Base-by-base conservation (phyloP, 352 stramenopile genomes). In the Phytopythium aichiense region DNA sequence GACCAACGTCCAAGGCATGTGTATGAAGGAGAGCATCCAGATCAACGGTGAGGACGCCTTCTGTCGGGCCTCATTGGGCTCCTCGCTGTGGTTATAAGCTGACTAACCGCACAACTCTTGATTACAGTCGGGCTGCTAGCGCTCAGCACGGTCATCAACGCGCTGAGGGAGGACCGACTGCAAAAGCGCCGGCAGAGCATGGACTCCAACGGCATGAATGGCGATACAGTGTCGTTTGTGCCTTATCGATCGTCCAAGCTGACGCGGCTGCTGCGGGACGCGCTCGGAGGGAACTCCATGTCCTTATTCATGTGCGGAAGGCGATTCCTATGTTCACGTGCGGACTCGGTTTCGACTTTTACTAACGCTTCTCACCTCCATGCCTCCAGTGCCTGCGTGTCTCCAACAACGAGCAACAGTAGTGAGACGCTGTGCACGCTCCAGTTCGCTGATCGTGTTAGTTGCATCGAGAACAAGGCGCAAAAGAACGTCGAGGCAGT, bases 21-120 rank as follows among this genome's bases (percentile, higher is more conserved):
- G 85, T 2, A 96, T 96, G 87, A 96, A 94, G 65, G 87, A 96
- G 63, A 87, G 87, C 2, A 96, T 96, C 53, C 85, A 95, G 66
- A 95, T 94, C 56, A 95, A 95, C 25, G 55, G 55, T 60, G 16
- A 12, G 54, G 5, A 20, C 15, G 22, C 35, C 25, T 28, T 0
- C 42, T 25, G 2, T 20, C 12, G 40, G 7, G 6, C 6, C 12
- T 45, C 11, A 1, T 22, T 13, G n/a, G 13, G 1, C 25, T 28
- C 30, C 15, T 20, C 75, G 73, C 23, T 72, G 73, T 61, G 73
- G 76, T 37, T 57, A 60, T 16, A 79, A 69, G 30, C 68, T 76
- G 61, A 81, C 66, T 48, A 81, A 82, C 31, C 76, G 72, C 49
- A 74, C 72, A 23, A 35, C 1, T 42, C 7, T 60, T 33, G 37